Base-by-base conservation (phyloP, 768 basidiomycete species). In the Nidula microcarpa region DNA sequence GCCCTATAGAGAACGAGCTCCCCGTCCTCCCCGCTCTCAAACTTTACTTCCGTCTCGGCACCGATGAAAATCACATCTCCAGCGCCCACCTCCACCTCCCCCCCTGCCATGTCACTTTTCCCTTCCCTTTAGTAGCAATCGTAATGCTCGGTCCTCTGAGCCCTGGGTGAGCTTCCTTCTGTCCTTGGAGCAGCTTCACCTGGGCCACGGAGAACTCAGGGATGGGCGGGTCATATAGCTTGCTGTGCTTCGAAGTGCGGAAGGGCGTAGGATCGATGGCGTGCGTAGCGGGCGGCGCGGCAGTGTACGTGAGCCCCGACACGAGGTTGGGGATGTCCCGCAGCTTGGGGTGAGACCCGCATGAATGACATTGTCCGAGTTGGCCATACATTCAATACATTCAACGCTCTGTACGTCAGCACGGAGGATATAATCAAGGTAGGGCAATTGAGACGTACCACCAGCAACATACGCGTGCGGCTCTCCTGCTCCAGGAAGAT, bases 351-450 rank as follows among this genome's bases (percentile, higher is more conserved):
- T 99, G 41, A 99, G 84, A 11, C 97, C 97, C 5, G 97, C 97
- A 33, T 96, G 91, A 57, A 99, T 95, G 68, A 99, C 97, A 67
- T 98, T 98, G 74, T 99, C 97, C 0, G 93, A 95, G 56, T 95
- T 95, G 18, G 96, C 96, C 95, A 98, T 98, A 73, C 94, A 96
- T 65, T 98, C 97, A 65, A 98, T 93, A 68, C 95, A 95, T 65
- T 99, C 96, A 96, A 41, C 33, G 3, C 33, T 8, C 44, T 39
- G 39, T 16, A 49, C 11, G 35, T 30, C 32, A 16, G 37, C 56
- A 23, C 2, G 37, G 43, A 55, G 39, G 39, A 11, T 23, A 23
- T 23, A 23, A 23, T 23, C 23, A 23, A 23, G 23, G 23, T 23
- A 23, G 23, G 23, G 23, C 53, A 43, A 23, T 5, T 51, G 16